phyloP scores from a whole-genome alignment of 257 asterid genomes.

The Rauvolfia tetraphylla region DNA sequence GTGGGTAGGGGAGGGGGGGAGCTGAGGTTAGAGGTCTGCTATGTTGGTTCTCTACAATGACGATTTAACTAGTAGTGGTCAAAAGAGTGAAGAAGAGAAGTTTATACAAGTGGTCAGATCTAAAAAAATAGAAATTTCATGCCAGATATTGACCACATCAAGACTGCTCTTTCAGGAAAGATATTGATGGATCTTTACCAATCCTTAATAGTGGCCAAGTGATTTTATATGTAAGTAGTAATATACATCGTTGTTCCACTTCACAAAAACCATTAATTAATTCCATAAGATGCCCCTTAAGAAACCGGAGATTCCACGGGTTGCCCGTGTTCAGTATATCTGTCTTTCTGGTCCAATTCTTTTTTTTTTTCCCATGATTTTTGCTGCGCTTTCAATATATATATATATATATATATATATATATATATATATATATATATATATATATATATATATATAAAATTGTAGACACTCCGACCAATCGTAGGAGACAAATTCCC shows the following conservation, averaged over 20 bases:
- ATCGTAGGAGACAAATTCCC: slow-evolving; percentile 14
- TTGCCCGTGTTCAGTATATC: slow-evolving; percentile 23
- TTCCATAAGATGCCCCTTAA: slow-evolving; percentile 21
- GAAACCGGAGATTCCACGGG: slow-evolving; percentile 38
- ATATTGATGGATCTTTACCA: slow-evolving; percentile 37
- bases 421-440: too few relatives aligned
- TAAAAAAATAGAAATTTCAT: background rate
- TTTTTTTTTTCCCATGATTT: background rate
- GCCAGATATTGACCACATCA: slow-evolving; percentile 39
- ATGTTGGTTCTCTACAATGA: background rate
- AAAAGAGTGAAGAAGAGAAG: too few relatives aligned
- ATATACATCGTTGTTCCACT: slow-evolving; percentile 21
- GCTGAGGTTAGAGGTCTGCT: background rate
- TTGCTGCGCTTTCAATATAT: background rate
- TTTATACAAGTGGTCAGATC: slow-evolving; percentile 6
- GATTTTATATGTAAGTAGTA: background rate
- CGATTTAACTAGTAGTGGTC: too few relatives aligned
- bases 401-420: too few relatives aligned
- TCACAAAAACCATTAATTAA: slow-evolving; percentile 15
- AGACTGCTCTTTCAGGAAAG: slow-evolving; percentile 45
- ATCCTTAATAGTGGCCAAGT: background rate
- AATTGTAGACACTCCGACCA: background rate
- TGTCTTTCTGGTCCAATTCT: slow-evolving; percentile 20
- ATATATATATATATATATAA: background rate
- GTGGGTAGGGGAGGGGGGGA: too few relatives aligned